phyloP scores from a whole-genome alignment of 768 basidiomycete genomes.

The Amanita exitialis region DNA sequence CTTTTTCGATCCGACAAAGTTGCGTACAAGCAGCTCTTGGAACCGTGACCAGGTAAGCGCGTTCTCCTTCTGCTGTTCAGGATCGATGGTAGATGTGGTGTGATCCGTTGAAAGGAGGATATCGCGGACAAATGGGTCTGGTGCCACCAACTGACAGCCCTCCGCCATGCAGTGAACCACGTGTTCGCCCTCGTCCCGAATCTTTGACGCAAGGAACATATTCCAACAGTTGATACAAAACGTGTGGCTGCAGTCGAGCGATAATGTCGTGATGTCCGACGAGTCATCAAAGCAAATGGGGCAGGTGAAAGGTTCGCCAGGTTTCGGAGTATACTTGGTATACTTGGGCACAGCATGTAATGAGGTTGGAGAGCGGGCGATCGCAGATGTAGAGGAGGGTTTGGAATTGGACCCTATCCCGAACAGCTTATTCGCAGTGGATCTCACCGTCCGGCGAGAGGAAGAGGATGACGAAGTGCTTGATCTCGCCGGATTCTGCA shows the following conservation, averaged over 20 bases:
- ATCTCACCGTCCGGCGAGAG: slow-evolving; percentile 23
- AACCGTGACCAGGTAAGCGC: slow-evolving; percentile 55
- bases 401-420: slow-evolving; percentile 20
- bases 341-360: slow-evolving; percentile 18
- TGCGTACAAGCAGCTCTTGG: slow-evolving; percentile 78
- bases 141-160: slow-evolving; percentile 53
- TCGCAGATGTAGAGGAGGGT: slow-evolving; percentile 18
- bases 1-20: slow-evolving; percentile 80
- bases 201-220: slow-evolving; percentile 70
- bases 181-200: slow-evolving; percentile 73
- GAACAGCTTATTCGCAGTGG: slow-evolving; percentile 28
- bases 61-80: slow-evolving; percentile 29
- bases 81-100: slow-evolving; percentile 9
- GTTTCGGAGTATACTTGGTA: slow-evolving; percentile 19
- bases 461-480: slow-evolving; percentile 13
- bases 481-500: slow-evolving; percentile 3
- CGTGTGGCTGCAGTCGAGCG: slow-evolving; percentile 73
- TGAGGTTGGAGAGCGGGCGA: slow-evolving; percentile 14
- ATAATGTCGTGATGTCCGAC: slow-evolving; percentile 44
- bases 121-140: slow-evolving; percentile 51
- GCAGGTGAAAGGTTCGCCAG: slow-evolving; percentile 62
- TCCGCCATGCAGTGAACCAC: slow-evolving; percentile 74
- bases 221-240: slow-evolving; percentile 84
- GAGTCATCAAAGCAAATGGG: slow-evolving; percentile 89
- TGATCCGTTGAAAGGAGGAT: slow-evolving; percentile 30